These are phyloP conservation scores for Phyllosticta ampelicida DNA, from an alignment of 2,329 filamentous ascomycete genomes.

Conservation along the genomic window DNA sequence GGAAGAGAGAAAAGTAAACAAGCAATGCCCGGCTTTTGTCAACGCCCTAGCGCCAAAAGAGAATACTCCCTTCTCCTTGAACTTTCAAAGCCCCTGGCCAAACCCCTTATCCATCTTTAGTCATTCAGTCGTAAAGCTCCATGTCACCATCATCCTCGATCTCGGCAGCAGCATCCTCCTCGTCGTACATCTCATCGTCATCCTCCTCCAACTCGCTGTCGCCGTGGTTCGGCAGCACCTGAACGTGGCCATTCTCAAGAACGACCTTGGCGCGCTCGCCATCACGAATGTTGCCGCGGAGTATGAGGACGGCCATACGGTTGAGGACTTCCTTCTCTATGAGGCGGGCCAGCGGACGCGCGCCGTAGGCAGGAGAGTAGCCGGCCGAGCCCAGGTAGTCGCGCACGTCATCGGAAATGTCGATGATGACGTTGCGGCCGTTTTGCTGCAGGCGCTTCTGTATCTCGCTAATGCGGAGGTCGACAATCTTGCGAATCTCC, in stretches of 20 bases:
- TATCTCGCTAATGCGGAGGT: conserved; percentile 76
- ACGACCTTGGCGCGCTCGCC: conserved; percentile 74
- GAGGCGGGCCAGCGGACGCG: conserved; percentile 73
- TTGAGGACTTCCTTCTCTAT: conserved; percentile 98
- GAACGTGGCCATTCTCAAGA: conserved; percentile 67
- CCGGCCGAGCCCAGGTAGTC: conserved; percentile 86
- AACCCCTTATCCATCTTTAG: background rate
- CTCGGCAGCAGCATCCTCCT: conserved; percentile 65
- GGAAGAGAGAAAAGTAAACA: too few species aligned
- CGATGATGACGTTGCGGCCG: conserved; percentile 71
- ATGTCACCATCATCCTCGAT: conserved; percentile 45
- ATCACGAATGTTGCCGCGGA: conserved; percentile 74
- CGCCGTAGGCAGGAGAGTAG: conserved; percentile 92
- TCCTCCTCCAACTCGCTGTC: conserved; percentile 50
- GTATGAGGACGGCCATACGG: conserved; percentile 78
- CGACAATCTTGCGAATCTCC: conserved; percentile 93
- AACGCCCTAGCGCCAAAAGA: background rate
- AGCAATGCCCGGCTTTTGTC: too few species aligned
- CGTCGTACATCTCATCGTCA: conserved; percentile 62
- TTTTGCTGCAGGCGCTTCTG: conserved; percentile 85
- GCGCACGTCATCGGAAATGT: conserved; percentile 74
- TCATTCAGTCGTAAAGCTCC: conserved; percentile 54
- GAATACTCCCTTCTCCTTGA: background rate
- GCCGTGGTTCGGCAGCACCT: conserved; percentile 75
- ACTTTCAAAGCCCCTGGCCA: too few species aligned